Percentiles rank a stretch among this genome's conserved stretches.
These are phyloP conservation scores for Trichoderma erinaceum DNA, from an alignment of 495 filamentous ascomycete species.

Conservation along the genomic window DNA sequence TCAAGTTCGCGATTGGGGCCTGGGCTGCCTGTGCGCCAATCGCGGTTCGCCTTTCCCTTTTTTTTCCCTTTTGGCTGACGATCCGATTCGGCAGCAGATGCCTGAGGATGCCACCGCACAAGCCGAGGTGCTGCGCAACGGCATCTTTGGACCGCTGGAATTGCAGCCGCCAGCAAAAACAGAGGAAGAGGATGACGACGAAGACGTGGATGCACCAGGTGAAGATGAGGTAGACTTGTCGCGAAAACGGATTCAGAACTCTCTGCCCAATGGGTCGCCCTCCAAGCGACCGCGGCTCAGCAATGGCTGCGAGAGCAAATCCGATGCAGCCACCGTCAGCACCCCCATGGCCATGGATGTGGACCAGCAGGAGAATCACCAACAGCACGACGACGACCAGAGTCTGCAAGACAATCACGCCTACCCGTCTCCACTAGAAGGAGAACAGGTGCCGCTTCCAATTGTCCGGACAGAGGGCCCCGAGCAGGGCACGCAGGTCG, in stretches of 20 bases:
- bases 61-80: constrained; percentile 30
- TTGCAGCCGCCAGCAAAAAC: constrained; percentile 29
- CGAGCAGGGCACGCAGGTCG: constrained; percentile 67
- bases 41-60: background rate
- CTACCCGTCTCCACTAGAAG: constrained; percentile 51
- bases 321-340: constrained; percentile 50
- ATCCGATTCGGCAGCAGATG: constrained; percentile 38
- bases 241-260: constrained; percentile 37
- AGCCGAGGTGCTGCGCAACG: constrained; percentile 37
- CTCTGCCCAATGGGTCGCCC: constrained; percentile 45
- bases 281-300: constrained; percentile 49
- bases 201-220: constrained; percentile 26
- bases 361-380: constrained; percentile 40
- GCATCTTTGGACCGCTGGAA: constrained; percentile 45
- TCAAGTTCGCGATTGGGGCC: background rate
- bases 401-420: constrained; percentile 33
- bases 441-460: constrained; percentile 49
- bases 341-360: constrained; percentile 61
- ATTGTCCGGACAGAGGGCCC: constrained; percentile 55
- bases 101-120: constrained; percentile 38
- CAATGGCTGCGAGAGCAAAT: constrained; percentile 59
- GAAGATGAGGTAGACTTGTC: constrained; percentile 29
- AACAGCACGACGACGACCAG: constrained; percentile 33
- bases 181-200: constrained; percentile 29
- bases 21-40: background rate